Conservation (phyloP, 495 filamentous ascomycete genomes). For the Xylaria flabelliformis region DNA sequence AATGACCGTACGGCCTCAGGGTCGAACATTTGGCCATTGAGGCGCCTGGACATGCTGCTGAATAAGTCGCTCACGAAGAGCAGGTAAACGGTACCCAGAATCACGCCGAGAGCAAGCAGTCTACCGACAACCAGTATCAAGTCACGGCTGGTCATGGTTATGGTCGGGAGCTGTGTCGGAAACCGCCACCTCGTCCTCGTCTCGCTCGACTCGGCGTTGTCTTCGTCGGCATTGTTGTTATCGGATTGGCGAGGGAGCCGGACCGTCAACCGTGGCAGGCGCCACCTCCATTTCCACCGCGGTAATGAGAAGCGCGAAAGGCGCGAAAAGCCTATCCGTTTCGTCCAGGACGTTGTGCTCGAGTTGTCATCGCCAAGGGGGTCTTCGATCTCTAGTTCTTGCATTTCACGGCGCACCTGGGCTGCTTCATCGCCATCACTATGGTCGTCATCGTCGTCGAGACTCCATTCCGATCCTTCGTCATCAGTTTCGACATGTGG, state of each 20-base stretch:
- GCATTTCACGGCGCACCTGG: conserved; percentile 79
- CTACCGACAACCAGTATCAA: conserved; percentile 69
- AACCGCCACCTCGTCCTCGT: conserved; percentile 37
- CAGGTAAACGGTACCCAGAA: conserved; percentile 77
- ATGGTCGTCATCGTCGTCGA: conserved; percentile 51
- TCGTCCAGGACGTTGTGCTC: conserved; percentile 52
- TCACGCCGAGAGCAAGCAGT: conserved; percentile 73
- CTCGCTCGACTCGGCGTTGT: conserved; percentile 28
- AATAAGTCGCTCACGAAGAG: conserved; percentile 86
- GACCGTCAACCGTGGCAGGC: conserved; percentile 52
- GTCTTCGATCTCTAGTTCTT: conserved; percentile 90
- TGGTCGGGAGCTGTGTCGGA: conserved; percentile 26
- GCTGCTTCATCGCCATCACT: conserved; percentile 50
- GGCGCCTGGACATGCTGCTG: conserved; percentile 59
- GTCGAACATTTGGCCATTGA: conserved; percentile 62
- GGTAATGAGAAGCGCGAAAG: conserved; percentile 50
- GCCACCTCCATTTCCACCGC: conserved; percentile 54
- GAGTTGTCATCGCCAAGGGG: conserved; percentile 55
- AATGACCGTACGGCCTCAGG: conserved; percentile 72
- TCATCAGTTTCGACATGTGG: conserved; percentile 75
- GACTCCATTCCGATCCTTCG: conserved; percentile 48
- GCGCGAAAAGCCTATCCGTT: conserved; percentile 50
- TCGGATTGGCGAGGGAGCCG: conserved; percentile 44
- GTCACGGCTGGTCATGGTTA: conserved; percentile 34
- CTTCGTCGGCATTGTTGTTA: conserved; percentile 15